Evolutionary conservation across 1,284 basidiomycete genomes (phyloP).

Genomic region (Leccinum holopus): DNA sequence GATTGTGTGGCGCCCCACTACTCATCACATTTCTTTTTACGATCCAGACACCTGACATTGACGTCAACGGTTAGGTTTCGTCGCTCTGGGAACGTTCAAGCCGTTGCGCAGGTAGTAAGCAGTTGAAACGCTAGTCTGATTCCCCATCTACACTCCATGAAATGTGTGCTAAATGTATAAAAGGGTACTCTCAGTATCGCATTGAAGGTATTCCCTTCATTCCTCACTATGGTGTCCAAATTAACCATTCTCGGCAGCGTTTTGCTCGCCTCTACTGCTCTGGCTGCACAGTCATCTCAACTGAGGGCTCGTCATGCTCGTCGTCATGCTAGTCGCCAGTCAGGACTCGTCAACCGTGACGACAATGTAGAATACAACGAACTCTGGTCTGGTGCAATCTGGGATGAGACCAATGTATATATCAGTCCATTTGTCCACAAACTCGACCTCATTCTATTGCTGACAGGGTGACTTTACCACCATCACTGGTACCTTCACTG

Average conservation of each 20-base stretch:
- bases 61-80: neutral
- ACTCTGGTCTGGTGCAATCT: slow-evolving; percentile 25
- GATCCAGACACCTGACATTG: neutral
- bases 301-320: slow-evolving; percentile 11
- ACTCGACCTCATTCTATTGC: neutral
- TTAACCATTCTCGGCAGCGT: slow-evolving; percentile 17
- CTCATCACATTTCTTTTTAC: neutral
- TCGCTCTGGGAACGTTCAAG: neutral
- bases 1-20: neutral
- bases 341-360: slow-evolving; percentile 6
- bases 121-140: neutral
- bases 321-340: slow-evolving; percentile 14
- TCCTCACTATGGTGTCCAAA: slow-evolving; percentile 16
- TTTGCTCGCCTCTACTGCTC: slow-evolving; percentile 20
- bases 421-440: neutral
- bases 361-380: slow-evolving; percentile 13
- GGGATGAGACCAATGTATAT: slow-evolving; percentile 10
- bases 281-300: slow-evolving; percentile 21
- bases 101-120: neutral
- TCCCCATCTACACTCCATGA: neutral
- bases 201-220: neutral
- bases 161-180: neutral
- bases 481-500: slow-evolving; percentile 18
- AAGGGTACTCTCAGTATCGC: neutral
- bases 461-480: slow-evolving; percentile 18